Conservation (phyloP, 805 yeast genomes). For the Nakazawaea ernobii region DNA sequence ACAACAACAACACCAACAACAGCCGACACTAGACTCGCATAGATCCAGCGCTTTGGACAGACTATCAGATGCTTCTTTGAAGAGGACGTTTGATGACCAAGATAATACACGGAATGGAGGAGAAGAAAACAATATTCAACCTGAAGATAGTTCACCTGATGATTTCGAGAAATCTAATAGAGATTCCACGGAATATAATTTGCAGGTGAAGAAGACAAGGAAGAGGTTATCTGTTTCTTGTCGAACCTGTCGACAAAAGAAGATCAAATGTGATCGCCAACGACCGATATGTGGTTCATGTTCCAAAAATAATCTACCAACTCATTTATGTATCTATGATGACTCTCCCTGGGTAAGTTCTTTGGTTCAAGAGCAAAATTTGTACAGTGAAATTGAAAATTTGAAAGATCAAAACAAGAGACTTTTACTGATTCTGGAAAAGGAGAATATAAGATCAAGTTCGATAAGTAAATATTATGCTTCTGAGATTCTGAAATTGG, state of each 20-base stretch:
- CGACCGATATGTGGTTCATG: slow-evolving; percentile 31
- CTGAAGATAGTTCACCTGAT: background rate
- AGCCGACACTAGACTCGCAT: too few relatives aligned
- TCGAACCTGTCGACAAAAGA: slow-evolving; percentile 23
- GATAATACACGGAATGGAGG: too few relatives aligned
- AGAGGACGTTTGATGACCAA: too few relatives aligned
- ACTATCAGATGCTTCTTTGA: too few relatives aligned
- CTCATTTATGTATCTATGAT: slow-evolving; percentile 20
- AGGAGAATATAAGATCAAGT: background rate
- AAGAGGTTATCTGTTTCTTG: slow-evolving; percentile 23
- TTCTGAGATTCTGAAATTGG: background rate
- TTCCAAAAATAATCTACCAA: slow-evolving; percentile 15
- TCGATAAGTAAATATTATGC: background rate
- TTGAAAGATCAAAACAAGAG: slow-evolving; percentile 5
- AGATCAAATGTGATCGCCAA: slow-evolving; percentile 28
- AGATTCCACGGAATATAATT: background rate
- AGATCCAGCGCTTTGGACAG: too few relatives aligned
- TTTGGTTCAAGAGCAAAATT: slow-evolving; percentile 8
- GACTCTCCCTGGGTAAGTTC: slow-evolving; percentile 15
- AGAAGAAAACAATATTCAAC: too few relatives aligned
- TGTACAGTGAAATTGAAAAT: slow-evolving; percentile 4
- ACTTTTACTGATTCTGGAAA: background rate
- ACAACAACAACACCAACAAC: too few relatives aligned
- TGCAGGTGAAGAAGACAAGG: slow-evolving; percentile 10
- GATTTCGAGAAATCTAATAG: background rate